Evolutionary conservation across 495 filamentous ascomycete genomes (phyloP).

Genomic region (Podospora bellae-mahoneyi): DNA sequence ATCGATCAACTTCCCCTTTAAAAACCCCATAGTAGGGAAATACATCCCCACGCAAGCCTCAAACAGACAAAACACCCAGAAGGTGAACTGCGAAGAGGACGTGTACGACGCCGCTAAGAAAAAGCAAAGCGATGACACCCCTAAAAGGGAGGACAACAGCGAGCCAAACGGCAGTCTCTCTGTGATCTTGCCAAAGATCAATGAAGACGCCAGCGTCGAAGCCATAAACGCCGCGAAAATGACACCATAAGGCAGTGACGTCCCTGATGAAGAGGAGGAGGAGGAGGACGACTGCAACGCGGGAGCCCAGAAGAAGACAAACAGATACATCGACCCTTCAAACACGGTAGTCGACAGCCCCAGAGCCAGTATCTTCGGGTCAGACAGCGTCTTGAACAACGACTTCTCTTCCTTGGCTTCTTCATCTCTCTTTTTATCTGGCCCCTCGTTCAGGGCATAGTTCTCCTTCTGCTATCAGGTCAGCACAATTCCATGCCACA

Average conservation of each 20-base stretch:
- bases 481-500: too few relatives aligned
- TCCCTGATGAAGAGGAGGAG: constrained; percentile 26
- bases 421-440: not conserved
- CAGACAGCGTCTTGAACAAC: constrained; percentile 26
- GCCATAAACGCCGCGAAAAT: constrained; percentile 60
- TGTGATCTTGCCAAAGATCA: constrained; percentile 41
- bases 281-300: constrained; percentile 42
- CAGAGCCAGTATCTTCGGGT: constrained; percentile 45
- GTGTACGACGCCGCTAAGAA: constrained; percentile 38
- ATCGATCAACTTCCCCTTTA: constrained; percentile 49
- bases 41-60: constrained; percentile 54
- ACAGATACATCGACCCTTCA: constrained; percentile 59
- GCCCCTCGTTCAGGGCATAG: constrained; percentile 24
- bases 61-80: constrained; percentile 54
- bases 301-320: constrained; percentile 57
- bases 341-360: constrained; percentile 50
- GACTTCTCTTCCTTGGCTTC: constrained; percentile 18
- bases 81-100: constrained; percentile 40
- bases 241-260: constrained; percentile 50
- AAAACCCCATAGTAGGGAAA: constrained; percentile 49
- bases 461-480: constrained; percentile 41
- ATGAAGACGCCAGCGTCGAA: constrained; percentile 49
- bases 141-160: constrained; percentile 38
- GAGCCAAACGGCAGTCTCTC: constrained; percentile 31
- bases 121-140: constrained; percentile 37